phyloP scores from a whole-genome alignment of 768 basidiomycete species.

The Dacryopinax spathularia region DNA sequence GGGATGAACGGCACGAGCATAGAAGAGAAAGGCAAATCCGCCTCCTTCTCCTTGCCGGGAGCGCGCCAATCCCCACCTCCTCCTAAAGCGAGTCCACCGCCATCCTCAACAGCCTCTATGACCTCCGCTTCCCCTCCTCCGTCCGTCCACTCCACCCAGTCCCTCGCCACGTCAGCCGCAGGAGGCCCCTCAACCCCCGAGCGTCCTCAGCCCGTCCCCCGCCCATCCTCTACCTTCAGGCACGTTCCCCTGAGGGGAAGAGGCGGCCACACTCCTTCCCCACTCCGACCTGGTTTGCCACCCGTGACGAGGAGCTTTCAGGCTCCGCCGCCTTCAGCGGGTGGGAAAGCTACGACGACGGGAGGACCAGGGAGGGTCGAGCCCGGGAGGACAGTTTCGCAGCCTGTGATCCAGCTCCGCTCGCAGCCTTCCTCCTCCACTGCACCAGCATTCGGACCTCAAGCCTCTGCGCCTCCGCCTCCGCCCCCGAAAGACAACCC shows the following conservation, averaged over 20 bases:
- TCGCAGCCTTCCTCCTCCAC: background rate
- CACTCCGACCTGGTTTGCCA: background rate
- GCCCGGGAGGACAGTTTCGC: background rate
- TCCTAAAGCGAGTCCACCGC: background rate
- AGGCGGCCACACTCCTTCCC: background rate
- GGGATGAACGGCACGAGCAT: background rate
- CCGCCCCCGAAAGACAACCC: background rate
- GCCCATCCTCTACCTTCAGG: background rate
- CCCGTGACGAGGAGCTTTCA: background rate
- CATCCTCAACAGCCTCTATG: background rate
- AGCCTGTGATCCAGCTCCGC: background rate
- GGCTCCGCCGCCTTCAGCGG: background rate
- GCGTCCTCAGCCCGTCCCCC: background rate
- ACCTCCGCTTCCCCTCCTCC: background rate
- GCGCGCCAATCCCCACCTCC: background rate
- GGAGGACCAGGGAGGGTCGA: background rate
- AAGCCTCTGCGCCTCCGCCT: background rate
- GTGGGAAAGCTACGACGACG: no score
- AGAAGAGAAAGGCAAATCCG: background rate
- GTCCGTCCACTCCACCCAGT: background rate
- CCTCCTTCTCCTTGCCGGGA: background rate
- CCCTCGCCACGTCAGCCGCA: background rate
- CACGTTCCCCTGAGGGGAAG: background rate
- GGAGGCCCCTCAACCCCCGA: background rate
- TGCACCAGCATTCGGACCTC: background rate